A percentile compares a stretch with the other conserved stretches of the same genome.
phyloP scores from a whole-genome alignment of 768 basidiomycete species.

The Lentinula guzmanii region DNA sequence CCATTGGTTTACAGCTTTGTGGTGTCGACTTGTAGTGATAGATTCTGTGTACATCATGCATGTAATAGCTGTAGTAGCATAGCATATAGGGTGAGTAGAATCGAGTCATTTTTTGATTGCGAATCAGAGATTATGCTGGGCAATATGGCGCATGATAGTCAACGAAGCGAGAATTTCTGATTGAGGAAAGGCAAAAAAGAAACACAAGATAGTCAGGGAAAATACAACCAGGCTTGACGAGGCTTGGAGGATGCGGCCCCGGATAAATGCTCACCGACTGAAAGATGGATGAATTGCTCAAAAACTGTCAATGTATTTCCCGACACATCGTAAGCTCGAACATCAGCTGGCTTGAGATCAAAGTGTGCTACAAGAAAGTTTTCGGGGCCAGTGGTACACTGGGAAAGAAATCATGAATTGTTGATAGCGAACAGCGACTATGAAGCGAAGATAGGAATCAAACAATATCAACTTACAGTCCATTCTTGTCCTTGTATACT shows the following conservation, averaged over 20 bases:
- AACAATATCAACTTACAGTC: constrained; percentile 48
- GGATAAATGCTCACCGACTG: constrained; percentile 45
- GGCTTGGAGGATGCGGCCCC: not conserved
- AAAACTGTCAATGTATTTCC: constrained; percentile 59
- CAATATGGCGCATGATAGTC: constrained; percentile 61
- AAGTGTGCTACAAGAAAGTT: constrained; percentile 61
- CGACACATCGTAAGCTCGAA: constrained; percentile 52
- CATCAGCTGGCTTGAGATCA: constrained; percentile 48
- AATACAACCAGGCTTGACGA: not conserved
- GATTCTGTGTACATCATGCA: not conserved
- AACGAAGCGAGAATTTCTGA: constrained; percentile 54
- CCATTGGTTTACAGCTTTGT: too few relatives aligned
- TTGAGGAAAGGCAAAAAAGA: constrained; percentile 29
- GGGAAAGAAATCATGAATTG: not conserved
- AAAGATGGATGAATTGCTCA: constrained; percentile 46
- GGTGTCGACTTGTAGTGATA: too few relatives aligned
- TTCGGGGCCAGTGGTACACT: constrained; percentile 52
- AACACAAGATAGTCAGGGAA: constrained; percentile 9
- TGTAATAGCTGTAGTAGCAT: not conserved
- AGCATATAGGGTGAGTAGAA: not conserved
- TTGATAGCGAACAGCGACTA: not conserved
- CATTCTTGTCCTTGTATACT: constrained; percentile 60
- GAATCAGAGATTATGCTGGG: constrained; percentile 34
- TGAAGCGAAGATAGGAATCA: constrained; percentile 3
- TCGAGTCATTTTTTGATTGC: not conserved